Evolutionary conservation across 805 yeast species (phyloP).

Genomic region (Cyberlindnera japonica): DNA sequence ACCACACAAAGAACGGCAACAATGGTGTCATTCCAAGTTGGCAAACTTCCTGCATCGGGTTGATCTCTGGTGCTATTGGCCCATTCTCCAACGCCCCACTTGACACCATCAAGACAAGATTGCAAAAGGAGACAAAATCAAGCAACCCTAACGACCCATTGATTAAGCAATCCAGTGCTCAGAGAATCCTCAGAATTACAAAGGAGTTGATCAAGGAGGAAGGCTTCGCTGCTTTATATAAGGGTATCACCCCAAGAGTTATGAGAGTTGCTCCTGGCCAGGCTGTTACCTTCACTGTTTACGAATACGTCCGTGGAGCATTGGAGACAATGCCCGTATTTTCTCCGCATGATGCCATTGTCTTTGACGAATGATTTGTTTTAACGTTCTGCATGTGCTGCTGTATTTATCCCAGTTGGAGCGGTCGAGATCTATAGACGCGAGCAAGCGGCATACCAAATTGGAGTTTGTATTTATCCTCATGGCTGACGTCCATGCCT

Average conservation of each 20-base stretch:
- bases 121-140: slow-evolving; percentile 82
- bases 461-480: too few species aligned
- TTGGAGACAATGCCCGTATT: slow-evolving; percentile 42
- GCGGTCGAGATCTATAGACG: too few species aligned
- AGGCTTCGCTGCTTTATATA: slow-evolving; percentile 84
- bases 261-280: slow-evolving; percentile 99
- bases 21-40: slow-evolving; percentile 69
- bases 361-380: slow-evolving; percentile 30
- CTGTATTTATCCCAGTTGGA: too few species aligned
- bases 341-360: slow-evolving; percentile 25
- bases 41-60: slow-evolving; percentile 91
- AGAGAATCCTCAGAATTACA: slow-evolving; percentile 78
- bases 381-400: too few species aligned
- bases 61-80: slow-evolving; percentile 93
- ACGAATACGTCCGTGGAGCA: slow-evolving; percentile 76
- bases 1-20: slow-evolving; percentile 43
- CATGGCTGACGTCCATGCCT: too few species aligned
- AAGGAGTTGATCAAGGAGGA: slow-evolving; percentile 79
- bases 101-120: slow-evolving; percentile 94
- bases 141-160: slow-evolving; percentile 31
- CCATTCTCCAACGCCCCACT: slow-evolving; percentile 97
- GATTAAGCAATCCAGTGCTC: slow-evolving; percentile 54
- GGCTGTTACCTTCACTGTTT: slow-evolving; percentile 96
- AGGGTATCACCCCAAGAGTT: slow-evolving; percentile 97
- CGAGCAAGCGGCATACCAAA: too few species aligned